These are phyloP conservation scores for Aspergillus eucalypticola DNA, from an alignment of 2,329 filamentous ascomycete species.

Conservation along the genomic window DNA sequence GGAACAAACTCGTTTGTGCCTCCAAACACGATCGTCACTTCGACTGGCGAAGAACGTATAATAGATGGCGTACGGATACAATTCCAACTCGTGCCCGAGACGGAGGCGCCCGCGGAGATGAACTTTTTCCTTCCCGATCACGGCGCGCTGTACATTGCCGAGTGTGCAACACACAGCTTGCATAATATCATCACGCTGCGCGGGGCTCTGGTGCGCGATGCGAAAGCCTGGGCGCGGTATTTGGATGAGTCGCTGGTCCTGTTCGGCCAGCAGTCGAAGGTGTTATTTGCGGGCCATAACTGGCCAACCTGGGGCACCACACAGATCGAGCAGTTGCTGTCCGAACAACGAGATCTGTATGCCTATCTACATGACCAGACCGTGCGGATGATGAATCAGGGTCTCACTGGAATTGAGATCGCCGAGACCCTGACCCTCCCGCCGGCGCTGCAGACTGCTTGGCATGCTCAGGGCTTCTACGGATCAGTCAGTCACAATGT, in stretches of 20 bases:
- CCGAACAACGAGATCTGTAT: slow-evolving; percentile 44
- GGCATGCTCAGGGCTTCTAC: slow-evolving; percentile 41
- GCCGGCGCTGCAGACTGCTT: slow-evolving; percentile 30
- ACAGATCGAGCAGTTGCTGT: slow-evolving; percentile 27
- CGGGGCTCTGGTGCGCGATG: slow-evolving; percentile 45
- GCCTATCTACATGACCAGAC: slow-evolving; percentile 46
- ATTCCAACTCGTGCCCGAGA: slow-evolving; percentile 46
- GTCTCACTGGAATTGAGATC: slow-evolving; percentile 42
- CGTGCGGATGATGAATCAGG: slow-evolving; percentile 41
- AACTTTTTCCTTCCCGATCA: slow-evolving; percentile 45
- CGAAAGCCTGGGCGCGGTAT: slow-evolving; percentile 43
- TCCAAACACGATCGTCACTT: slow-evolving; percentile 35
- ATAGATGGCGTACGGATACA: slow-evolving; percentile 42
- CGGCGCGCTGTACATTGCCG: slow-evolving; percentile 41
- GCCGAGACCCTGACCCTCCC: slow-evolving; percentile 42
- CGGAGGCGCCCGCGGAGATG: slow-evolving; percentile 48
- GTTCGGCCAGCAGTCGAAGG: slow-evolving; percentile 35
- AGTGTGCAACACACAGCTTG: slow-evolving; percentile 43
- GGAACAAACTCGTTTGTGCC: slow-evolving; percentile 38
- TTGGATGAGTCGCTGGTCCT: slow-evolving; percentile 42
- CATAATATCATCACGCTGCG: slow-evolving; percentile 48
- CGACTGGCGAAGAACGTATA: slow-evolving; percentile 32
- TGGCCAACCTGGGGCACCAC: slow-evolving; percentile 47
- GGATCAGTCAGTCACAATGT: slow-evolving; percentile 43
- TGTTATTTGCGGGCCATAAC: slow-evolving; percentile 43